Evolutionary conservation across 192 early-diverging fungal genomes (phyloP).

Genomic region (Backusella luteola): DNA sequence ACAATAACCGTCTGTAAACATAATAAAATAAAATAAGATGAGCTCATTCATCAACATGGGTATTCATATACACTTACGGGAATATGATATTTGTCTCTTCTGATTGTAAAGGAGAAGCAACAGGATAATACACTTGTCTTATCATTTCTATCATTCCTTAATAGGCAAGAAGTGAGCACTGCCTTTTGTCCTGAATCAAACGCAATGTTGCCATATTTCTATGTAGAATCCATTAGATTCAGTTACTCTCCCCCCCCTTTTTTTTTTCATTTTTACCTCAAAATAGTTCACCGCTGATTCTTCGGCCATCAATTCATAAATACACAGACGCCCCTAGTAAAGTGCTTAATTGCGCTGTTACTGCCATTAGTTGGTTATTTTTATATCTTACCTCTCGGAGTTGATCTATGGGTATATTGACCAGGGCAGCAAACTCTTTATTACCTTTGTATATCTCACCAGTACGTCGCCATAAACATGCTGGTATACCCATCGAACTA

Average conservation of each 20-base stretch:
- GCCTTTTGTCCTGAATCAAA: constrained; percentile 97
- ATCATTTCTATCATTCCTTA: constrained; percentile 58
- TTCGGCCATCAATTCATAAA: constrained; percentile 85
- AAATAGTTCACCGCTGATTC: constrained; percentile 96
- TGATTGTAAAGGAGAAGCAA: constrained; percentile 95
- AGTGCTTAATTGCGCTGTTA: too few relatives aligned
- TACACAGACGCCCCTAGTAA: constrained; percentile 38
- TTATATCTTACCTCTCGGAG: constrained; percentile 69
- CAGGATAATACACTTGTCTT: constrained; percentile 63
- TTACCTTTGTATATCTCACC: constrained; percentile 97
- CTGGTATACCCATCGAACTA: constrained; percentile 91
- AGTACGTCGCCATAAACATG: constrained; percentile 94
- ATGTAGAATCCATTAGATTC: not conserved
- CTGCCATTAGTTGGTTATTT: not conserved
- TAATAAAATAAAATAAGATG: not conserved
- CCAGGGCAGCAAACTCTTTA: constrained; percentile 89
- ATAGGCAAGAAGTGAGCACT: constrained; percentile 88
- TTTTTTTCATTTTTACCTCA: constrained; percentile 55
- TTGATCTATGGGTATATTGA: constrained; percentile 80
- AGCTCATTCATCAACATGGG: not conserved
- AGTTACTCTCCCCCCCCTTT: not conserved
- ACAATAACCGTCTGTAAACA: constrained; percentile 51
- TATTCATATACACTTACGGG: not conserved
- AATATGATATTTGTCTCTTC: constrained; percentile 93
- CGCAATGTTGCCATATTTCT: constrained; percentile 96